A percentile compares a stretch with the other conserved stretches of the same genome.
Conservation (phyloP, 352 stramenopile species). For the Pythium monospermum region DNA sequence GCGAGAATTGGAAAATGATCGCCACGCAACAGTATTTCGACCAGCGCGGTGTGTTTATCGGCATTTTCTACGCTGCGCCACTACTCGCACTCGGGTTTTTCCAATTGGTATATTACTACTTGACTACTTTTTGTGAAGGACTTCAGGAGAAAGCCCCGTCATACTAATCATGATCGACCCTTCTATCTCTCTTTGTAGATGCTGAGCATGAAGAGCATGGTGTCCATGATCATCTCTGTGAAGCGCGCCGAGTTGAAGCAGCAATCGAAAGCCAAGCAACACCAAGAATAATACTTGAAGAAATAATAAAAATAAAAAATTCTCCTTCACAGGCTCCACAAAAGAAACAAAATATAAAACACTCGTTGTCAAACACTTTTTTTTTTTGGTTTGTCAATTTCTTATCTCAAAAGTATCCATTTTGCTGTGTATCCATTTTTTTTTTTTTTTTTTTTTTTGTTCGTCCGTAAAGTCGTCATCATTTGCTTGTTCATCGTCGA, state of each 20-base stretch:
- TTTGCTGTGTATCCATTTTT: no score
- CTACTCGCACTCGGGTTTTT: conserved; percentile 74
- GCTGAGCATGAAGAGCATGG: conserved; percentile 76
- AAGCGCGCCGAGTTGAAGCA: conserved; percentile 66
- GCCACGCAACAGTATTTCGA: conserved; percentile 86
- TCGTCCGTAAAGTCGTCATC: no score
- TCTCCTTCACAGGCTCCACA: conserved; percentile 1
- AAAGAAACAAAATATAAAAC: no score
- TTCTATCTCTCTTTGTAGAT: no score
- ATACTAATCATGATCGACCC: no score
- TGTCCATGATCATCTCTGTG: conserved; percentile 71
- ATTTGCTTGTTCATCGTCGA: no score
- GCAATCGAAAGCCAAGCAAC: conserved; percentile 39
- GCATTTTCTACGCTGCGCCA: conserved; percentile 74
- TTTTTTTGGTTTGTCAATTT: no score
- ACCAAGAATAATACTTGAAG: conserved; percentile 33
- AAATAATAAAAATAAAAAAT: not conserved
- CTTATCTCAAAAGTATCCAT: no score
- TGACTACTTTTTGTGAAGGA: not conserved
- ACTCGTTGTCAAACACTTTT: no score
- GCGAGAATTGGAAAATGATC: conserved; percentile 51
- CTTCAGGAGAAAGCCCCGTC: no score
- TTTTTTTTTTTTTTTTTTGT: no score
- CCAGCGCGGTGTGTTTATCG: conserved; percentile 72
- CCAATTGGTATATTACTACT: conserved; percentile 41